Base-by-base conservation (phyloP, 768 basidiomycete species). In the Lactarius deliciosus region DNA sequence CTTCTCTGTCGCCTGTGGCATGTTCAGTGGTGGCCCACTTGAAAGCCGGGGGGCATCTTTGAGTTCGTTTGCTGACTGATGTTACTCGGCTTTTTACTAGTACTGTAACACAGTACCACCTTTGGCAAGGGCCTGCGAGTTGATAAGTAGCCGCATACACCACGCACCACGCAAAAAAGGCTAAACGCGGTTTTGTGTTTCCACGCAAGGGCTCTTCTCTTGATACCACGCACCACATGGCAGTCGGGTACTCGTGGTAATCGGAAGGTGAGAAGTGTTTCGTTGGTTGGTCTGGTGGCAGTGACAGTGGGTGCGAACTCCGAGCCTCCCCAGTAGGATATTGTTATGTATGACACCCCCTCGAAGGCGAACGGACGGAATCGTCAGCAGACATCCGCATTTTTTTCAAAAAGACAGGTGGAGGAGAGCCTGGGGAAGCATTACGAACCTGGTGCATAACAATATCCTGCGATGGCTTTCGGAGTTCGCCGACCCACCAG, bases 221-320 rank as follows among this genome's bases (percentile, higher is more conserved):
- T 15, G 22, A 15, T 50, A 11, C 22, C 16, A 56, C 30, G 4
- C 45, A 10, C 45, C n/a, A 11, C 45, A 10, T 47, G n/a, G 10
- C 45, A 11, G n/a, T n/a, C 2, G 15, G 8, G 18, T 9, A 32
- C 30, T 32, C 5, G 5, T 11, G 18, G 25, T 20, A 13, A 32
- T 56, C 30, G 30, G 54, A 32, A 20, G 32, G 8, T 11, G 30
- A 16, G 54, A 56, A 32, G 18, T 16, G 30, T 56, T 32, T 56
- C 28, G 54, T 32, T 9, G 28, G 54, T 32, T 30, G 54, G 54
- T 32, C 28, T 20, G 18, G 11, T n/a, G n/a, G 50, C 9, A 22
- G 22, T 53, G 54, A 56, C 54, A 55, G 54, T 9, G 54, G 54
- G 54, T 30, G 28, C 54, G 54, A 56, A 56, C 54, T 56, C 54